Evolutionary conservation across 2,329 filamentous ascomycete genomes (phyloP), one percentile per base, ranked within the genome.

Genomic region (Fusarium sp.): DNA sequence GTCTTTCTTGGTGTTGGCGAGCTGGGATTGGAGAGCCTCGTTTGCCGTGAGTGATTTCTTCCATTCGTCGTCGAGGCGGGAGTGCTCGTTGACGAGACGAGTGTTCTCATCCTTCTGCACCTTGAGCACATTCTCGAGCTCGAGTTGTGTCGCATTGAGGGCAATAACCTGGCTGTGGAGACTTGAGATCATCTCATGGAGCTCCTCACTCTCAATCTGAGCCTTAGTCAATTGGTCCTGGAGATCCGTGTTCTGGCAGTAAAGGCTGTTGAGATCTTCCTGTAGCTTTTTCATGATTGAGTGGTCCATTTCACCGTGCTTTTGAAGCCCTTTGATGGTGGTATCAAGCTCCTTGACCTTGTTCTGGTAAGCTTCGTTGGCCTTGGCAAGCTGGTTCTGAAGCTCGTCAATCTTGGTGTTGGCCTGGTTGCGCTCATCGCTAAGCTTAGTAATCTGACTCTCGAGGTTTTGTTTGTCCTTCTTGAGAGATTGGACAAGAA

Each of bases 121-220:
- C 18, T 39, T 39, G 18, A 39, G 38, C 18, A 9, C 38, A 39
- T 39, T 39, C 38, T 39, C 38, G 12, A 39, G 38, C 7, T 39
- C 38, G 6, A 27, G 25, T 27, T 27, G 25, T 27, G 25, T 27
- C 25, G 6, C 25, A 27, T 27, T 27, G 25, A 27, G 25, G 25
- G 7, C 25, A 5, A 27, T 27, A 27, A 27, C 25, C 25, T 27
- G 25, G 25, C 25, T 27, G 25, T 27, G n/a, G 8, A 44, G n/a
- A 8, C 8, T 5, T 1, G 14, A 3, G 6, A 44, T 44, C 6
- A 10, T 25, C 8, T 22, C 7, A 13, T 17, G 2, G 9, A 44
- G 41, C n/a, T 5, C 5, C n/a, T 44, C 15, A 1, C 17, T 44
- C 13, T 44, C 22, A 25, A 14, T 6, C 41, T 44, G 41, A 25